Base-by-base conservation (phyloP, 305 asterid genomes). In the Withania somnifera region DNA sequence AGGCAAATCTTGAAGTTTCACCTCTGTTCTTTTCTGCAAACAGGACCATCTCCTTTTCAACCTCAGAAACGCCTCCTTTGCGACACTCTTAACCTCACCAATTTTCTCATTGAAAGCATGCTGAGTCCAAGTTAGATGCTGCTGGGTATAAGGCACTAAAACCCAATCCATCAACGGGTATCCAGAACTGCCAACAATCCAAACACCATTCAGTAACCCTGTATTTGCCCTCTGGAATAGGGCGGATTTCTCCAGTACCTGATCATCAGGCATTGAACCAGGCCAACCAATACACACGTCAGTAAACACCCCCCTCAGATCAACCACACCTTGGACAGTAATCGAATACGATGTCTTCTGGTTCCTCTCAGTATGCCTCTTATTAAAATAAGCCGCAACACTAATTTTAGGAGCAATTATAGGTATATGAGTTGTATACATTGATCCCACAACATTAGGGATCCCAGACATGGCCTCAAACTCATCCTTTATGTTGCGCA, bases 231-330 rank as follows among this genome's bases (percentile, higher is more conserved):
- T 81, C 63, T 92, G 97, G 3, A 64, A 88, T 8, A 94, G 93
- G 0, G 98, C 95, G 4, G 99, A 96, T 78, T 94, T 94, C 57
- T 96, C 98, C 61, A 96, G 79, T 3, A 96, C 98, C 81, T 94
- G 98, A 82, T 94, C 99, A 58, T 96, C 98, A 2, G 97, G 85
- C 99, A 96, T 94, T 26, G 97, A 94, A 9, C 99, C 99, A 0
- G 99, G 98, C 82, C 95, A 93, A 1, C 99, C 99, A 11, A 94
- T 94, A 91, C 98, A 94, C 22, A 96, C 92, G 51, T 94, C 99
- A 0, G 94, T 84, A 13, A 96, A 93, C 26, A 93, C 97, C 3
- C 99, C 98, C 9, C 89, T 85, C 0, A 88, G 97, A 84, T 93
- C 97, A 50, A 94, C 98, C 17, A 96, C 98, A 0, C 99, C 99